Base-by-base conservation (phyloP, 1,139 yeast species). In the Blastobotrys indianensis region DNA sequence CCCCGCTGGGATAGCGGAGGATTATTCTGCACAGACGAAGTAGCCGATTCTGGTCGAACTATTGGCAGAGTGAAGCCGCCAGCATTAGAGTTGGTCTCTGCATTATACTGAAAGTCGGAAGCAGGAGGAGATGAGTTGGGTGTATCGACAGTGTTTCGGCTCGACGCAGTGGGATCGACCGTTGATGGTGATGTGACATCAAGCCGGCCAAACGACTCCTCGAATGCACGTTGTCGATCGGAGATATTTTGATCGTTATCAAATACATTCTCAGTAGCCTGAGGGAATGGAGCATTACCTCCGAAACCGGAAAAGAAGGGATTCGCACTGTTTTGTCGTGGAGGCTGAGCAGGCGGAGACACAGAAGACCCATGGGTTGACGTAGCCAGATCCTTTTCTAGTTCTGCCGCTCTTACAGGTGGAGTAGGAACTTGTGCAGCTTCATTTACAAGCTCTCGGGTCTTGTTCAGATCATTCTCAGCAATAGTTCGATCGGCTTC, bases 21-120 rank as follows among this genome's bases (percentile, higher is more conserved):
- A 62, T 90, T 88, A 65, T 88, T 88, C 58, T 85, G 94, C 15
- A 88, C 94, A 46, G 95, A 85, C 0, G 96, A 87, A 0, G 96
- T 84, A 44, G 85, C 77, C 0, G 95, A 85, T 52, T 82, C 88
- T 1, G 94, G 85, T 61, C 80, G 78, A 53, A 63, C 81, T 68
- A 73, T 72, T 1, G 78, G 79, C 48, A 76, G 59, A 4, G 66
- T 63, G 55, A 73, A 72, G 20, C 67, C 66, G 29, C 62, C 56
- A 29, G 54, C 56, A 68, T 34, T 73, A 17, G 78, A 79, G n/a
- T 59, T 70, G 4, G 70, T 65, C 6, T 68, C 56, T 8, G 49
- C 46, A 36, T 52, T 52, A 45, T 61, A 64, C 7, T 64, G 61
- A 51, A 61, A 64, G 29, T 64, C 70, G 1, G 80, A 76, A 39